Base-by-base conservation (phyloP, 1,139 yeast species). In the Yamadazyma siamensis region DNA sequence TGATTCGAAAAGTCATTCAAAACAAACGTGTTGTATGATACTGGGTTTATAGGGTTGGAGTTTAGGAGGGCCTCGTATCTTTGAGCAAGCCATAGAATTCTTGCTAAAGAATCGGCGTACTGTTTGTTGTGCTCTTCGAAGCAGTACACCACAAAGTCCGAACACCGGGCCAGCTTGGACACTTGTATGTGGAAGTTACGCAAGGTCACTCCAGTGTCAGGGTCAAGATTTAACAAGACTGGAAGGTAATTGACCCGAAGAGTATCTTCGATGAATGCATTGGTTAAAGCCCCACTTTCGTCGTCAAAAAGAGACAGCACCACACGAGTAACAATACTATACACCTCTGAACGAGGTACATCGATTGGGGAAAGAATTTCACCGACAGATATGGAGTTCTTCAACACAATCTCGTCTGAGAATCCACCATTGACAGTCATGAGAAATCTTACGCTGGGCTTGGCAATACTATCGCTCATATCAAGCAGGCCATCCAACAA, bases 141-240 rank as follows among this genome's bases (percentile, higher is more conserved):
- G 36, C 59, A 52, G 49, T 84, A 86, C 10, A 85, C 75, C 15
- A 81, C 59, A 35, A 84, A 72, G 49, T 85, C 94, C 0, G 89
- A 74, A 19, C 83, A 65, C 12, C 72, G 64, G 6, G 87, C 80
- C 49, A 77, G 61, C 48, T 83, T 85, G 14, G 84, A 71, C 6
- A 77, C 85, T 55, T 85, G 95, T 35, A 80, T 78, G 44, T 80
- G 83, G 52, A 83, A 86, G 50, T 84, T 84, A 38, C 95, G 67
- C 29, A 83, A 61, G 6, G 84, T 77, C 3, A 82, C 77, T 10
- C 91, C 94, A 19, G 67, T 57, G 31, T 66, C 74, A 2, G 94
- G 89, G 43, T 79, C 85, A 43, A 77, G 49, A 36, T 76, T 66
- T 30, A 68, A 56, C 41, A 81, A 79, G 2, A 61, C 49, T 0